Percentiles rank a stretch among this genome's conserved stretches.
Conservation (phyloP, 768 basidiomycete genomes). For the Grammothele lineata region DNA sequence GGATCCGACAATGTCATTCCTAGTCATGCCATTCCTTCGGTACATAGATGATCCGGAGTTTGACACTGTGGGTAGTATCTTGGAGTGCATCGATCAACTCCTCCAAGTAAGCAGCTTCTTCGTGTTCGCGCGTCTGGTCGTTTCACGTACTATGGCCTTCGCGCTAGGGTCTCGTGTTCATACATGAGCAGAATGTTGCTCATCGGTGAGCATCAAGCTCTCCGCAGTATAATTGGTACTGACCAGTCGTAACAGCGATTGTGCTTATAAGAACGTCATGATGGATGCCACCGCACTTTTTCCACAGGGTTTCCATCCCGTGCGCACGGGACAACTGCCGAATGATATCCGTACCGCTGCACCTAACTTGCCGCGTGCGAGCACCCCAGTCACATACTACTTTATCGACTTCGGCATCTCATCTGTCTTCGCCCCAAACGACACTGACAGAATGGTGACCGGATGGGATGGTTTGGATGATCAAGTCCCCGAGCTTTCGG, state of each 20-base stretch:
- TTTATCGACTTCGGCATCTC: conserved; percentile 27
- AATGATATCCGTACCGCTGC: background rate
- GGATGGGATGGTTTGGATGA: conserved; percentile 14
- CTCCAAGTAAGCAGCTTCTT: conserved; percentile 18
- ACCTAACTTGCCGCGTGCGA: background rate
- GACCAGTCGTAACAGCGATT: conserved; percentile 17
- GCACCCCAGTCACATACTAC: conserved; percentile 19
- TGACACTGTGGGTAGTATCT: conserved; percentile 14
- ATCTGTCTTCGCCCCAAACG: conserved; percentile 6
- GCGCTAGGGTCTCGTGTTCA: conserved; percentile 18
- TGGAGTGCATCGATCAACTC: conserved; percentile 18
- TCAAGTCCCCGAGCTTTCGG: conserved; percentile 18
- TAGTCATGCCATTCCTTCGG: conserved; percentile 22
- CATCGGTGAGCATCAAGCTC: conserved; percentile 17
- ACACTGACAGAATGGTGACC: background rate
- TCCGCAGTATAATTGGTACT: too few relatives aligned
- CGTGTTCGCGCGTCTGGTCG: too few relatives aligned
- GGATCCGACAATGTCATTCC: conserved; percentile 1
- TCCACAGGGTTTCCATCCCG: conserved; percentile 21
- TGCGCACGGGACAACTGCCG: background rate
- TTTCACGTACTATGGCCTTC: background rate
- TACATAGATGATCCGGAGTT: conserved; percentile 13
- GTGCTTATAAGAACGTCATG: conserved; percentile 19
- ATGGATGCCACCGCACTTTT: conserved; percentile 20
- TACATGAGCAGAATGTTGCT: conserved; percentile 19